phyloP scores from a whole-genome alignment of 2,329 filamentous ascomycete species.

The Fonsecaea erecta region DNA sequence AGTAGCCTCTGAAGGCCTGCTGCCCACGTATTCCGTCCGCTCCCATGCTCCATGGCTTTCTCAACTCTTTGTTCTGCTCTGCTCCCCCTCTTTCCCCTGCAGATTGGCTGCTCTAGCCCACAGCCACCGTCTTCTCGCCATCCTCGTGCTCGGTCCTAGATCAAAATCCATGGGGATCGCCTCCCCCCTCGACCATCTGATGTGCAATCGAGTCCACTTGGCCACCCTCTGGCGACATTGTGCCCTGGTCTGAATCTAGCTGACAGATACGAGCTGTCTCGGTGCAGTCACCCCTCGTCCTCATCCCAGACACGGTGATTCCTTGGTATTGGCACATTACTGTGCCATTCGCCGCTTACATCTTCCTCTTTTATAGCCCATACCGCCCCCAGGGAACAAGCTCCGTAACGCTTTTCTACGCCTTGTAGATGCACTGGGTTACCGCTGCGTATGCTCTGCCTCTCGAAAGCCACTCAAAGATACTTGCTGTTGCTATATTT shows the following conservation, averaged over 20 bases:
- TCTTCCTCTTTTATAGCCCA: not conserved
- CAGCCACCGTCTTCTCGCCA: constrained; percentile 9
- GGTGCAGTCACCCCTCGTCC: not conserved
- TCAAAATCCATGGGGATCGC: constrained; percentile 5
- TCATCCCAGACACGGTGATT: not conserved
- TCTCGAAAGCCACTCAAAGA: not conserved
- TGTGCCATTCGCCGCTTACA: not conserved
- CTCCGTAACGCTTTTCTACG: not conserved
- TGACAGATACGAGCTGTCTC: not conserved
- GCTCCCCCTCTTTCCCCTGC: not conserved
- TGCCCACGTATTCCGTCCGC: not conserved
- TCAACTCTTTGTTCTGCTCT: not conserved
- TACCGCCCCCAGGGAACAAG: not conserved
- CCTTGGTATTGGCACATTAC: not conserved
- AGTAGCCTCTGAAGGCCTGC: not conserved
- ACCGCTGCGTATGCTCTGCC: not conserved
- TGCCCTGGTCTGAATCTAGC: not conserved
- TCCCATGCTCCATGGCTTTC: not conserved
- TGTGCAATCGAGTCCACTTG: constrained; percentile 7
- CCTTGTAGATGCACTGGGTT: not conserved
- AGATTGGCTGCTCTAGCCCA: not conserved
- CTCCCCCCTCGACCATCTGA: constrained; percentile 2
- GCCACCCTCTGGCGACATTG: not conserved
- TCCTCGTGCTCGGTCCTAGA: not conserved
- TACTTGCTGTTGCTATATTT: not conserved